Conservation (phyloP, 2,329 filamentous ascomycete genomes). For the Colletotrichum higginsianum region DNA sequence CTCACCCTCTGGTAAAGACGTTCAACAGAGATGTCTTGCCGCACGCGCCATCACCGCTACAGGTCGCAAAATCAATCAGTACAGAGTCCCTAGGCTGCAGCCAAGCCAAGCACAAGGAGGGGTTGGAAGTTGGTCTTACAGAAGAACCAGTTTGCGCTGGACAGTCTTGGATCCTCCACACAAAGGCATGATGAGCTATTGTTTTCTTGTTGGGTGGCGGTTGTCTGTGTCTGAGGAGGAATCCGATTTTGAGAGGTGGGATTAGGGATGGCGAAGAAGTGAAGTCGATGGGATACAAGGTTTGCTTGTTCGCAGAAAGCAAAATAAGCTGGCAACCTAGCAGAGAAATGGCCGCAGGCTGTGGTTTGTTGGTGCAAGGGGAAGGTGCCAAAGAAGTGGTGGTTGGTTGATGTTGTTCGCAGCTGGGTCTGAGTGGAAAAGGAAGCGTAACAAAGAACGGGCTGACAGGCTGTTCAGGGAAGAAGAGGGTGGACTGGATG, state of each 20-base stretch:
- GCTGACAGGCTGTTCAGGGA: background rate
- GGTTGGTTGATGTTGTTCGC: conserved; percentile 22
- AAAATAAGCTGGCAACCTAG: conserved; percentile 8
- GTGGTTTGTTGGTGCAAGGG: conserved; percentile 23
- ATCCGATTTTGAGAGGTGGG: background rate
- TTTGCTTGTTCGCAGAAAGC: conserved; percentile 18
- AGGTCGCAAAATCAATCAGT: conserved; percentile 28
- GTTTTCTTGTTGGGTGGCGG: background rate
- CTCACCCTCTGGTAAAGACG: conserved; percentile 97
- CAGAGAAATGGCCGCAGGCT: background rate
- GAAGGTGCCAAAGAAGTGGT: conserved; percentile 12
- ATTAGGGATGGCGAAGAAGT: background rate
- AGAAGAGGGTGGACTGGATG: conserved; percentile 7
- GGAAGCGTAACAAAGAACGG: conserved; percentile 30
- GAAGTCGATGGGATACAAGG: conserved; percentile 14
- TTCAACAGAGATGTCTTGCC: conserved; percentile 98
- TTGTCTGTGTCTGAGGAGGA: too few species aligned
- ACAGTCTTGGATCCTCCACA: conserved; percentile 87
- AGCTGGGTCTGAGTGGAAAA: conserved; percentile 1
- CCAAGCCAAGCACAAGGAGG: conserved; percentile 7
- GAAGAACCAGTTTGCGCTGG: conserved; percentile 94
- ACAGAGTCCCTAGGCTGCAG: conserved; percentile 30
- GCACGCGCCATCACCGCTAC: conserved; percentile 92
- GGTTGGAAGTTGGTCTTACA: conserved; percentile 71
- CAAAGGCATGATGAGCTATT: conserved; percentile 46